Evolutionary conservation across 805 yeast species (phyloP), one percentile per base, ranked within the genome.

Genomic region (Candida suzukii): DNA sequence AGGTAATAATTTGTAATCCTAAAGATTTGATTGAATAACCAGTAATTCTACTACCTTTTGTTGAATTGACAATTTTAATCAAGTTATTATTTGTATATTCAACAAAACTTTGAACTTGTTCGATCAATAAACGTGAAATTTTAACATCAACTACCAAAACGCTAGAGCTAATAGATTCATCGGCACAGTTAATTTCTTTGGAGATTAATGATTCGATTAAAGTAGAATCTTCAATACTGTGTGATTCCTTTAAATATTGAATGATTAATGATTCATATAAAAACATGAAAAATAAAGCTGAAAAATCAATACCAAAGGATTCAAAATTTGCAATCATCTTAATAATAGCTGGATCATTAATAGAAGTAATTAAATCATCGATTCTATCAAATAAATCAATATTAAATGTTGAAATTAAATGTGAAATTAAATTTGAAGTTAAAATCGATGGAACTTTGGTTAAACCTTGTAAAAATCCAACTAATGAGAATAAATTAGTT

Each of bases 1-100:
- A 71, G 7, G 78, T 71, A 8, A 85, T 68, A n/a, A 80, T 70
- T 54, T 83, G 82, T 27, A 84, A 61, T 19, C 76, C 73, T 40
- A 45, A 44, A 4, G 57, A 51, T 36, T 43, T 45, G 33, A 55
- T 46, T 14, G 50, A 42, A 26, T 49, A 54, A 26, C 53, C 51
- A 18, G 52, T 45, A 35, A 45, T 44, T 45, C 64, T 45, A 44
- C 63, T 57, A 27, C 50, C 50, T 35, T 45, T 45, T 10, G 57
- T 49, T 2, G 60, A 52, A 1, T 51, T 44, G 2, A 49, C 50
- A 17, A 57, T 41, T 35, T 49, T 52, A 28, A 57, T 60, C 10
- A 54, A 46, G 6, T 55, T 52, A 24, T 41, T 43, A 27, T 47
- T 41, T 18, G 60, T 47, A 42, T 50, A 57, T 16, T 47, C 43